A percentile compares a stretch with the other conserved stretches of the same genome.
Evolutionary conservation across 2,329 filamentous ascomycete genomes (phyloP).

Genomic region (Pseudogymnoascus sp.): DNA sequence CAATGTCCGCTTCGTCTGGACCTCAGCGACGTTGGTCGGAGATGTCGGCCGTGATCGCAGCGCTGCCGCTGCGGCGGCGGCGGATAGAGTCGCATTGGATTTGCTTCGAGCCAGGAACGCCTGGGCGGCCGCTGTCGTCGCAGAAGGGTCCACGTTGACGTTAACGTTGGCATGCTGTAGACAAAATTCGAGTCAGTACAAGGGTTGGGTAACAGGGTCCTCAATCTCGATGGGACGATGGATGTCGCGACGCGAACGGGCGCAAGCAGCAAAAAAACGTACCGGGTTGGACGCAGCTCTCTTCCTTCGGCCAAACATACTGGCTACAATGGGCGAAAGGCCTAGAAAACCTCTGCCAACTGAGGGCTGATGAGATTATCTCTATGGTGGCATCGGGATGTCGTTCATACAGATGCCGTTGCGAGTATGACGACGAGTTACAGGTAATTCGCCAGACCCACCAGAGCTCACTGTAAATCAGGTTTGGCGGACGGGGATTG

Average conservation of each 20-base stretch:
- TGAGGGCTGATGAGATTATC: conserved; percentile 23
- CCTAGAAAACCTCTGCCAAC: conserved; percentile 26
- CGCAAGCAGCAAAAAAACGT: conserved; percentile 18
- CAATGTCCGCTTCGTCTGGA: conserved; percentile 79
- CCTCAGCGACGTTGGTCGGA: conserved; percentile 70
- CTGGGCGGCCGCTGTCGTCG: conserved; percentile 70
- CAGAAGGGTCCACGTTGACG: conserved; percentile 58
- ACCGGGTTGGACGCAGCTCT: conserved; percentile 36
- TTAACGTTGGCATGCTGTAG: conserved; percentile 47
- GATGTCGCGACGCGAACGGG: conserved; percentile 15
- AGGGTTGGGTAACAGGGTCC: conserved; percentile 20
- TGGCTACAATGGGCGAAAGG: conserved; percentile 14
- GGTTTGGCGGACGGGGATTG: conserved; percentile 3
- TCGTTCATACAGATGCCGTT: conserved; percentile 2
- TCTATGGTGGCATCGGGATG: conserved; percentile 2
- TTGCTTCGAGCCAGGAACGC: conserved; percentile 65
- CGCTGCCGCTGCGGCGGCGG: conserved; percentile 79
- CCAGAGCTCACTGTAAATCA: conserved; percentile 6
- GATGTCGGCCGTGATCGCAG: conserved; percentile 69
- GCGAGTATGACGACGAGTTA: conserved; percentile 1
- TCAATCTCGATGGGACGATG: conserved; percentile 13
- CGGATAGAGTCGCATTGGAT: conserved; percentile 62
- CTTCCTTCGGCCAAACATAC: conserved; percentile 30
- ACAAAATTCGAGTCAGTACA: background rate
- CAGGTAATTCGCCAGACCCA: conserved; percentile 3